A percentile compares a stretch with the other conserved stretches of the same genome.
phyloP scores from a whole-genome alignment of 345 rosid species.

The Populus davidiana region DNA sequence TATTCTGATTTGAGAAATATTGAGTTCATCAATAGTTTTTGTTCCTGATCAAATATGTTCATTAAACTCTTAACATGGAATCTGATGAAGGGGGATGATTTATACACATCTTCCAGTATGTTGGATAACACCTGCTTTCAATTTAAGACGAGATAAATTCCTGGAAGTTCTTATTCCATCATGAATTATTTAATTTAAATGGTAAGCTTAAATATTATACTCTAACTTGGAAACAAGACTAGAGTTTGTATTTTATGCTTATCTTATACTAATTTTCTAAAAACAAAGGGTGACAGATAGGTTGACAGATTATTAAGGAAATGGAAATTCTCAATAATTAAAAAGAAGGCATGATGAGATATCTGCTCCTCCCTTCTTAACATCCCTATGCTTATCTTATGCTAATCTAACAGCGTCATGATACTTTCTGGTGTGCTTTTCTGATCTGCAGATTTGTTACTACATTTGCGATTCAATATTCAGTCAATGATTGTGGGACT shows the following conservation, averaged over 20 bases:
- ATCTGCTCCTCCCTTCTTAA: neutral
- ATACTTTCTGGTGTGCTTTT: neutral
- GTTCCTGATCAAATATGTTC: slow-evolving; percentile 77
- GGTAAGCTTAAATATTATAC: neutral
- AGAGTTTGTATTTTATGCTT: neutral
- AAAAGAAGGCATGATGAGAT: too few species aligned
- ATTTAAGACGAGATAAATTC: neutral
- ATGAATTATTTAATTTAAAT: neutral
- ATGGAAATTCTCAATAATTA: neutral
- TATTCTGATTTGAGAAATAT: slow-evolving; percentile 11
- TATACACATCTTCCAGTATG: slow-evolving; percentile 86
- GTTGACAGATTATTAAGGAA: neutral
- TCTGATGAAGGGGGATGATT: slow-evolving; percentile 88
- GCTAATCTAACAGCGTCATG: neutral
- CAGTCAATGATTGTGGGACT: too few species aligned
- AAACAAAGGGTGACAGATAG: neutral
- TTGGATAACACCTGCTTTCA: slow-evolving; percentile 8
- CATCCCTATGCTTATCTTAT: neutral
- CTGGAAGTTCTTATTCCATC: neutral
- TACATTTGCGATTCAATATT: too few species aligned
- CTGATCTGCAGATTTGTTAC: too few species aligned
- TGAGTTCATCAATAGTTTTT: neutral
- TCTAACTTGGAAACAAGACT: neutral
- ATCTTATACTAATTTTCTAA: neutral
- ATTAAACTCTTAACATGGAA: slow-evolving; percentile 92